Evolutionary conservation across 176 grass and related monocot species (phyloP).

Genomic region (Melocanna baccifera): DNA sequence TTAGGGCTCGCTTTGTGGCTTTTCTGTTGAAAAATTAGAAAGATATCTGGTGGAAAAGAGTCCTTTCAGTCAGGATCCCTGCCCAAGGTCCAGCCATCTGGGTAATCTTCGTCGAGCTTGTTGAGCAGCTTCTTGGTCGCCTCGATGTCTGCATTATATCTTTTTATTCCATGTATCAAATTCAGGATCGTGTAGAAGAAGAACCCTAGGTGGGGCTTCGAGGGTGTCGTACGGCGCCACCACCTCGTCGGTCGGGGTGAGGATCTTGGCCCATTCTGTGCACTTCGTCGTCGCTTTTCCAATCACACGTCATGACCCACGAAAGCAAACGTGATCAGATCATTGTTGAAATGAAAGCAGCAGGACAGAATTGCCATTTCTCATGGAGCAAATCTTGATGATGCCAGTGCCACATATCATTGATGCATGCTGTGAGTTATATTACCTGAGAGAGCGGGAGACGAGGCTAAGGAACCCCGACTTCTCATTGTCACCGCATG

Average conservation of each 20-base stretch:
- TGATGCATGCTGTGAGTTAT: not conserved
- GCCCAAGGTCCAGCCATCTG: no score
- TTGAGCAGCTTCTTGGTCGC: constrained; percentile 77
- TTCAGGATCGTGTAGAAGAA: not conserved
- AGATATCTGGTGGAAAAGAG: no score
- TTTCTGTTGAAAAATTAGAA: no score
- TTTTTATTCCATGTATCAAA: not conserved
- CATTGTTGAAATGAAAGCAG: not conserved
- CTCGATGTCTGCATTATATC: constrained; percentile 45
- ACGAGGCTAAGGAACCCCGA: constrained; percentile 81
- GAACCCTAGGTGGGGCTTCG: constrained; percentile 54
- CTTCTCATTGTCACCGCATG: constrained; percentile 89
- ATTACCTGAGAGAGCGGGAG: constrained; percentile 79
- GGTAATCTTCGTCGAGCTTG: no score
- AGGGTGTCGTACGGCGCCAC: constrained; percentile 89
- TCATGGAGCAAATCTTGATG: not conserved
- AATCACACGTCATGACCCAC: not conserved
- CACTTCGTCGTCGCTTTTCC: constrained; percentile 61
- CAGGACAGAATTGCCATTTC: not conserved
- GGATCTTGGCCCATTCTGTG: constrained; percentile 91
- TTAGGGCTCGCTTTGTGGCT: no score
- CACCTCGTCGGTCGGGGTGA: constrained; percentile 81
- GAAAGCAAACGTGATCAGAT: not conserved
- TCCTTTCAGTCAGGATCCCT: no score
- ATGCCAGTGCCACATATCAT: not conserved